Percentiles rank a stretch among this genome's conserved stretches.
Evolutionary conservation across 768 basidiomycete genomes (phyloP).

Genomic region (Tulasnella calospora): DNA sequence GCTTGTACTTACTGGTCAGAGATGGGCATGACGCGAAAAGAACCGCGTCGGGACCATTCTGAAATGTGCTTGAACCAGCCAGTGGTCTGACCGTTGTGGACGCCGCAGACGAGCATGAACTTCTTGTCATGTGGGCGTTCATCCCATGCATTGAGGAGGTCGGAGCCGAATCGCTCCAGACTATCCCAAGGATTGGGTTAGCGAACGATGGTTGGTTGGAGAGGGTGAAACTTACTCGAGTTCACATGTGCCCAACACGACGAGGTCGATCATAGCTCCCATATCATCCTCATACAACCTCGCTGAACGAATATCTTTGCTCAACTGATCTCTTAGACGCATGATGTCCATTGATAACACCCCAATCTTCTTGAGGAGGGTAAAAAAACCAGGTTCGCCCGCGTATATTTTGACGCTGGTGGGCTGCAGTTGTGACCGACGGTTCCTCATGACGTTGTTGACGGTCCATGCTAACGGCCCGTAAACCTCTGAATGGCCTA

Average conservation of each 20-base stretch:
- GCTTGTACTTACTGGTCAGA: constrained; percentile 12
- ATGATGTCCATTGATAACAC: not conserved
- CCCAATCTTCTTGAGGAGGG: not conserved
- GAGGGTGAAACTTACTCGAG: constrained; percentile 8
- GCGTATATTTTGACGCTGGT: constrained; percentile 12
- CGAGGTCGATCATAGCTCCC: constrained; percentile 1
- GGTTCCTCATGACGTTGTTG: not conserved
- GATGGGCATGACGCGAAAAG: constrained; percentile 11
- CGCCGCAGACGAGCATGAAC: constrained; percentile 17
- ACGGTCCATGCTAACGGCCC: constrained; percentile 9
- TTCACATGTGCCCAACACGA: constrained; percentile 18
- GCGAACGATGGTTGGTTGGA: not conserved
- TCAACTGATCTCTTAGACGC: not conserved
- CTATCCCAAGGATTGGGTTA: not conserved
- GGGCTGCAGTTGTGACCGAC: not conserved
- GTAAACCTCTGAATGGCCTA: not conserved
- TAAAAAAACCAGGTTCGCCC: not conserved
- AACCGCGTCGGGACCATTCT: constrained; percentile 9
- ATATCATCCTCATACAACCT: constrained; percentile 6
- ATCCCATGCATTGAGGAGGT: constrained; percentile 21
- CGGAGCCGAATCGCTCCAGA: not conserved
- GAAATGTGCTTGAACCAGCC: not conserved
- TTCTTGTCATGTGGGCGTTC: constrained; percentile 12
- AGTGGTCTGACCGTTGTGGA: constrained; percentile 13
- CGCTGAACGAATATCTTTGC: not conserved